A percentile compares a stretch with the other conserved stretches of the same genome.
These are phyloP conservation scores for Apophysomyces sp. DNA, from an alignment of 371 early-diverging fungal species.

Conservation along the genomic window DNA sequence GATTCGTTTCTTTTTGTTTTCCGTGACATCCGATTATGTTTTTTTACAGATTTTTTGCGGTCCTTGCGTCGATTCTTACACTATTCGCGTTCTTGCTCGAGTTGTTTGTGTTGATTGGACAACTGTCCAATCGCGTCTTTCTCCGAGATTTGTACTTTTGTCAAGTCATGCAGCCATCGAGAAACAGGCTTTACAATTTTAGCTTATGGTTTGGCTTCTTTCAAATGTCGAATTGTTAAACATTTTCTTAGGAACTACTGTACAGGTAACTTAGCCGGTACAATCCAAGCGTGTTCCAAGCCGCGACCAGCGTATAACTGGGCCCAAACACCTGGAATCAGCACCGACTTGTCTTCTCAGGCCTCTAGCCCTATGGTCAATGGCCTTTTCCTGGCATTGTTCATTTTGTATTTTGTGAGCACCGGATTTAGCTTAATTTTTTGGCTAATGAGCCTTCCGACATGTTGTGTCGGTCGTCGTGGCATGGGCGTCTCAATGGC, in stretches of 20 bases:
- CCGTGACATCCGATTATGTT: neutral
- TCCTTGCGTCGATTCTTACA: conserved; percentile 27
- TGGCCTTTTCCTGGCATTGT: conserved; percentile 34
- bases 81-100: conserved; percentile 35
- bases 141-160: conserved; percentile 25
- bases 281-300: conserved; percentile 5
- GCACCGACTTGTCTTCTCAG: conserved; percentile 5
- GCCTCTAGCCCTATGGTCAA: conserved; percentile 6
- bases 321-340: conserved; percentile 34
- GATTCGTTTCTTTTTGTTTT: neutral
- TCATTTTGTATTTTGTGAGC: conserved; percentile 35
- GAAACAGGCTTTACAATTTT: conserved; percentile 14
- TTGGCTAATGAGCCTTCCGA: conserved; percentile 36
- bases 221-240: neutral
- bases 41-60: neutral
- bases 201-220: conserved; percentile 32
- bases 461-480: conserved; percentile 19
- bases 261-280: neutral
- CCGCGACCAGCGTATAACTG: conserved; percentile 38
- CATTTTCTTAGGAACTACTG: conserved; percentile 17
- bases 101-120: conserved; percentile 40
- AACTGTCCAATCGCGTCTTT: conserved; percentile 27
- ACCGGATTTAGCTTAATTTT: conserved; percentile 32
- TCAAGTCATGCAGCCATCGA: conserved; percentile 15
- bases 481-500: conserved; percentile 20